Percentiles rank a stretch among this genome's conserved stretches.
These are phyloP conservation scores for Paecilomyces formosus DNA, from an alignment of 2,329 filamentous ascomycete genomes.

Conservation along the genomic window DNA sequence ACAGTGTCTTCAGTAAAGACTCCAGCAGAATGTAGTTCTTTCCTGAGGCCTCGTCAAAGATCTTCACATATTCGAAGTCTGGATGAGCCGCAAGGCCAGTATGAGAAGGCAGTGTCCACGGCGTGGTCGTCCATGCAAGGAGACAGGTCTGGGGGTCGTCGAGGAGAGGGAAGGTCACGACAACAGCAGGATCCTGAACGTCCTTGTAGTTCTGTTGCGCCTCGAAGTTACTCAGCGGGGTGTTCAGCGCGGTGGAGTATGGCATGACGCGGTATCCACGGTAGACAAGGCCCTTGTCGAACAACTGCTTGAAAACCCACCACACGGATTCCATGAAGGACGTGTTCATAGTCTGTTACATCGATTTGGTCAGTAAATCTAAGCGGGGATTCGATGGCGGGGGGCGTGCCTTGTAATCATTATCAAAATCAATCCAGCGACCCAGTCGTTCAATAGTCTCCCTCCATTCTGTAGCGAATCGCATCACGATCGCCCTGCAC, in stretches of 20 bases:
- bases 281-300: constrained; percentile 83
- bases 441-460: constrained; percentile 80
- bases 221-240: constrained; percentile 87
- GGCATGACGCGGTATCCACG: constrained; percentile 90
- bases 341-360: constrained; percentile 73
- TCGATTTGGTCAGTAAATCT: constrained; percentile 4
- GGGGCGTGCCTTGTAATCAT: constrained; percentile 72
- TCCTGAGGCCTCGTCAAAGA: constrained; percentile 71
- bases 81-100: constrained; percentile 70
- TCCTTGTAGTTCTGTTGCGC: constrained; percentile 93
- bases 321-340: constrained; percentile 92
- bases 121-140: constrained; percentile 84
- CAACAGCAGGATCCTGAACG: constrained; percentile 81
- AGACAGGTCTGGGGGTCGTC: constrained; percentile 68
- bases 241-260: constrained; percentile 84
- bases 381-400: not conserved
- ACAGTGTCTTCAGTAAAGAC: constrained; percentile 70
- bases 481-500: constrained; percentile 89
- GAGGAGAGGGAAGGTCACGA: constrained; percentile 78
- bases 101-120: constrained; percentile 79
- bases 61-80: constrained; percentile 80
- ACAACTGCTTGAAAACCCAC: constrained; percentile 95
- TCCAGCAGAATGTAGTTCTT: constrained; percentile 84
- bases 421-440: constrained; percentile 96
- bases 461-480: constrained; percentile 80